Conservation (phyloP, 306 rosid genomes). For the Astragalus glycyphyllos region DNA sequence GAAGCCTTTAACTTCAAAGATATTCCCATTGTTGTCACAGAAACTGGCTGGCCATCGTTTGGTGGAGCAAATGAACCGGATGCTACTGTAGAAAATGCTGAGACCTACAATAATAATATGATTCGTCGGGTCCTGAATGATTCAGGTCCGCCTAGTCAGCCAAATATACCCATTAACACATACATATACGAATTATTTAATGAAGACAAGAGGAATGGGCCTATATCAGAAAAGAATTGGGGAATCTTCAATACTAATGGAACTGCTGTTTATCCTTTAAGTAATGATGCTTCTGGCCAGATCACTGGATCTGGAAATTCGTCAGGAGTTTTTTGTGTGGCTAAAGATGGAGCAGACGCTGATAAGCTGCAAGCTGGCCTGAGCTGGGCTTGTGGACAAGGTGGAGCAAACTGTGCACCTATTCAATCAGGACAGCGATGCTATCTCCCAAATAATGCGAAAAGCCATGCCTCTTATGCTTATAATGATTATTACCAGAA, state of each 20-base stretch:
- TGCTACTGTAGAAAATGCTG: conserved; percentile 80
- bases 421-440: conserved; percentile 82
- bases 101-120: conserved; percentile 74
- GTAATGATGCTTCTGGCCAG: conserved; percentile 49
- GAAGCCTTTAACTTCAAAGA: conserved; percentile 73
- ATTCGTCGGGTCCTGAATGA: conserved; percentile 74
- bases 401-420: conserved; percentile 84
- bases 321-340: conserved; percentile 78
- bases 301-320: conserved; percentile 62
- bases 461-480: conserved; percentile 90
- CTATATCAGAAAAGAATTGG: conserved; percentile 79
- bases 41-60: conserved; percentile 94
- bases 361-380: conserved; percentile 83
- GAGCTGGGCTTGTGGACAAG: conserved; percentile 98
- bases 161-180: conserved; percentile 68
- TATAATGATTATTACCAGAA: conserved; percentile 89
- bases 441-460: conserved; percentile 66
- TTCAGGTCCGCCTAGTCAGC: conserved; percentile 96
- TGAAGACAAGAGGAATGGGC: conserved; percentile 92
- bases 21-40: conserved; percentile 84
- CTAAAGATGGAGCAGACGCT: conserved; percentile 69
- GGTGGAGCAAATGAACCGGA: conserved; percentile 93
- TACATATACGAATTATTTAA: conserved; percentile 89
- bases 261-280: conserved; percentile 72
- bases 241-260: conserved; percentile 82